A percentile compares a stretch with the other conserved stretches of the same genome.
These are phyloP conservation scores for Coemansia sp. DNA, from an alignment of 192 early-diverging fungal species.

Conservation along the genomic window DNA sequence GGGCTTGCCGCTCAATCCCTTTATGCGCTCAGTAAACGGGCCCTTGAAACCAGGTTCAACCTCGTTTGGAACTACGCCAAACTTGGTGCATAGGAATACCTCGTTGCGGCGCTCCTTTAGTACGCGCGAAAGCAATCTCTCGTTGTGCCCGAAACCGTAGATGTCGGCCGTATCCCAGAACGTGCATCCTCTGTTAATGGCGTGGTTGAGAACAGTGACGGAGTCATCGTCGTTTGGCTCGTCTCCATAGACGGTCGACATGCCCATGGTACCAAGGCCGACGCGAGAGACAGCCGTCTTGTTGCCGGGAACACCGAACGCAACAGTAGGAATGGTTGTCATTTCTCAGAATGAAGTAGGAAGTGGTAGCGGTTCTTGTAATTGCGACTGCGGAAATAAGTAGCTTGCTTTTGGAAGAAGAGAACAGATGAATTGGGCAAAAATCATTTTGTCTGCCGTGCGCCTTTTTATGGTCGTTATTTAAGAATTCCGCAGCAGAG, in stretches of 20 bases:
- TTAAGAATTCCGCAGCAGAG: too few species aligned
- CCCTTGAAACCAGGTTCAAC: slow-evolving; percentile 50
- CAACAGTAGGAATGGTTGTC: slow-evolving; percentile 2
- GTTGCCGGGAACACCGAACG: slow-evolving; percentile 31
- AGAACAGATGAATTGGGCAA: too few species aligned
- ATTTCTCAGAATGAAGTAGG: background rate
- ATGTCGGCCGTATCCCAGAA: slow-evolving; percentile 49
- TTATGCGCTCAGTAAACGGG: slow-evolving; percentile 10
- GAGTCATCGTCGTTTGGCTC: slow-evolving; percentile 31
- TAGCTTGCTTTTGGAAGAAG: too few species aligned
- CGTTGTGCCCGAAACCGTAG: too few species aligned
- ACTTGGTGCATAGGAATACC: too few species aligned
- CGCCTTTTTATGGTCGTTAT: too few species aligned
- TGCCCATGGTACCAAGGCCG: slow-evolving; percentile 32
- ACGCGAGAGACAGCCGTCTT: slow-evolving; percentile 29
- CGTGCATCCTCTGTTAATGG: slow-evolving; percentile 56
- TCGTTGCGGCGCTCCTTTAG: too few species aligned
- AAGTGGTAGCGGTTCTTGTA: too few species aligned
- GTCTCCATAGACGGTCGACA: slow-evolving; percentile 48
- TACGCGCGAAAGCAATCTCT: too few species aligned
- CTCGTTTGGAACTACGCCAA: slow-evolving; percentile 26
- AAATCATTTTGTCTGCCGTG: too few species aligned
- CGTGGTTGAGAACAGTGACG: slow-evolving; percentile 43
- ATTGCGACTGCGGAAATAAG: too few species aligned
- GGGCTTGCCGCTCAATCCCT: slow-evolving; percentile 13